Evolutionary conservation across 2,329 filamentous ascomycete species (phyloP), one percentile per base, ranked within the genome.

Genomic region (Xylariaceae sp.): DNA sequence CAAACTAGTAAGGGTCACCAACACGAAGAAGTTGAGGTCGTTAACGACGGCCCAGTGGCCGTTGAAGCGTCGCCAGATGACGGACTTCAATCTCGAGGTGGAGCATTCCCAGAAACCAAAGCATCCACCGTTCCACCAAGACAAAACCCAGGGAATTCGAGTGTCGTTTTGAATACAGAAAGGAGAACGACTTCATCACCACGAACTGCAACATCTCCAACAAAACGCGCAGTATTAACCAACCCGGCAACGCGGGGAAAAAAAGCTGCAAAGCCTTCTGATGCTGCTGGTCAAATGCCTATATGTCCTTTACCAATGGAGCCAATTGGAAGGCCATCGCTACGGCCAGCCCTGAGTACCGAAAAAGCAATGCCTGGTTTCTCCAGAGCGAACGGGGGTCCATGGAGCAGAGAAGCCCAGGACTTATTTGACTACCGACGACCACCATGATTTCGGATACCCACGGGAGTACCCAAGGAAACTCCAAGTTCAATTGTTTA

Each of bases 361-460:
- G 39, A 53, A 39, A 56, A 62, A 64, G 61, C 61, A n/a, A 68
- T 79, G 59, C 75, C 77, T 8, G 76, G 75, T 1, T 81, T 82
- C 58, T 73, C 73, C 1, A 80, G 75, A 66, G 79, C 77, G 2
- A 82, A 81, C 64, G 75, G 82, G 13, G 86, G 86, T 2, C 82
- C 87, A 0, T 90, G 87, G 87, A 89, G 85, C 65, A 80, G 78
- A 23, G 87, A 89, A 68, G 86, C 87, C 0, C 78, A 83, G 64
- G 87, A 90, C 70, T 68, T 90, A 51, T 81, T 90, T 62, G 84
- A 82, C 44, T 81, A 76, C 67, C 83, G 79, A 68, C 77, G 83
- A 52, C 87, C 86, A 71, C 13, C 71, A 47, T 67, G 62, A 59
- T 23, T 34, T 52, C 17, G 18, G 39, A 18, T 39, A 13, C 13